Evolutionary conservation across 2,329 filamentous ascomycete genomes (phyloP).

Genomic region (Claviceps humidiphila): DNA sequence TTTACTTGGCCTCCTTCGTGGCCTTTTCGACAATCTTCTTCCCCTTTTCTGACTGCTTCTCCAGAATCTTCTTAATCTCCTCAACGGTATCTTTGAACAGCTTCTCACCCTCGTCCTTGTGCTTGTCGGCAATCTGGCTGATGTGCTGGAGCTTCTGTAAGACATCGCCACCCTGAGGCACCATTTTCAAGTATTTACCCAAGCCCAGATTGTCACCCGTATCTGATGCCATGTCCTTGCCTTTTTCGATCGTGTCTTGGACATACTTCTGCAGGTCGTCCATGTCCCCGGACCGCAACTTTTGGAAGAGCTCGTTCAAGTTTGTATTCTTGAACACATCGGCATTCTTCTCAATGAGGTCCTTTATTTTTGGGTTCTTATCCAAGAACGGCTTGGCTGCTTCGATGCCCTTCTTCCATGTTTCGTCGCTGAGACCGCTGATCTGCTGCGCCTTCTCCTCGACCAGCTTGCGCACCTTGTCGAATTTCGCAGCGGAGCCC

Average conservation of each 20-base stretch:
- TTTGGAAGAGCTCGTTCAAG: conserved; percentile 46
- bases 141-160: conserved; percentile 53
- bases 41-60: conserved; percentile 42
- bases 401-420: conserved; percentile 59
- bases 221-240: conserved; percentile 33
- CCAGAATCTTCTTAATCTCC: conserved; percentile 51
- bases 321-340: conserved; percentile 56
- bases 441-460: conserved; percentile 58
- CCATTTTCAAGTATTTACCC: conserved; percentile 50
- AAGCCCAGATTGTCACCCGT: conserved; percentile 25
- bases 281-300: conserved; percentile 46
- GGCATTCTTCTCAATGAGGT: conserved; percentile 57
- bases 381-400: conserved; percentile 59
- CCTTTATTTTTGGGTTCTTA: conserved; percentile 64
- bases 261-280: conserved; percentile 27
- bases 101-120: conserved; percentile 56
- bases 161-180: conserved; percentile 52
- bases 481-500: conserved; percentile 35
- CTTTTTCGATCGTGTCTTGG: conserved; percentile 17
- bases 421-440: conserved; percentile 54
- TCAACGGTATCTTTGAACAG: conserved; percentile 55
- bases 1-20: conserved; percentile 31
- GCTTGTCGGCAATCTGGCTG: conserved; percentile 50
- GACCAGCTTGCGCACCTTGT: conserved; percentile 47
- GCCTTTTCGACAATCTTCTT: conserved; percentile 45